These are phyloP conservation scores for Malassezia pachydermatis DNA, from an alignment of 1,284 basidiomycete genomes.

Conservation along the genomic window DNA sequence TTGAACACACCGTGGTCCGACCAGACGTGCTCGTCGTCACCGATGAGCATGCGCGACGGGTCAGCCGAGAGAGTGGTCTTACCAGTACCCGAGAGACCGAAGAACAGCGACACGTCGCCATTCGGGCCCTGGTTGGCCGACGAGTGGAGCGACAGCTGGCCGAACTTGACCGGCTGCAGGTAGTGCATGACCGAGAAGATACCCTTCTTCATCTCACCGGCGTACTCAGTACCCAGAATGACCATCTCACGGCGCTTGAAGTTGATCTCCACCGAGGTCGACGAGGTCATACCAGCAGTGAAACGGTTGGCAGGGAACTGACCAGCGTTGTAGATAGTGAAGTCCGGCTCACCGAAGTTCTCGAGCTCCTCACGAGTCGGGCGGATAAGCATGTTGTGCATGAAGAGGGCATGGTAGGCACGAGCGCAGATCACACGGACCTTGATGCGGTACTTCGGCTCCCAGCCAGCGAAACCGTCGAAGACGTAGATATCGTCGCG, in stretches of 20 bases:
- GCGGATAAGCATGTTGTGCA: conserved; percentile 90
- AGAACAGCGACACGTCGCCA: conserved; percentile 94
- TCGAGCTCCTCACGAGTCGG: conserved; percentile 88
- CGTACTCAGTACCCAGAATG: conserved; percentile 98
- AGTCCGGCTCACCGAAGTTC: conserved; percentile 95
- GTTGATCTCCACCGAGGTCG: conserved; percentile 98
- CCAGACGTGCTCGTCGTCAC: conserved; percentile 49
- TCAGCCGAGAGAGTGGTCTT: conserved; percentile 58
- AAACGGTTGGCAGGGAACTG: conserved; percentile 99
- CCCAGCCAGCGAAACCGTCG: conserved; percentile 95
- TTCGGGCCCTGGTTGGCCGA: conserved; percentile 90
- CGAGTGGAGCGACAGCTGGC: conserved; percentile 96
- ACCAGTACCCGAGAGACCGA: conserved; percentile 94
- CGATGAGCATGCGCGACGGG: conserved; percentile 40
- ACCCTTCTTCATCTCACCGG: conserved; percentile 99
- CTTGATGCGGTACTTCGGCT: conserved; percentile 98
- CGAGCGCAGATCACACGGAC: conserved; percentile 97
- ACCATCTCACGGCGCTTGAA: conserved; percentile 99
- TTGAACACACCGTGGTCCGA: conserved; percentile 77
- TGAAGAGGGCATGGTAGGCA: conserved; percentile 98
- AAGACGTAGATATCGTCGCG: conserved; percentile 95
- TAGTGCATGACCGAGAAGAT: conserved; percentile 99
- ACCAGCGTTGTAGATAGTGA: conserved; percentile 99
- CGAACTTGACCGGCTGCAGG: conserved; percentile 96
- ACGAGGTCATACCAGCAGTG: conserved; percentile 98